Evolutionary conservation across 805 yeast genomes (phyloP), one percentile per base, ranked within the genome.

Genomic region (Pichia pseudocactophila): DNA sequence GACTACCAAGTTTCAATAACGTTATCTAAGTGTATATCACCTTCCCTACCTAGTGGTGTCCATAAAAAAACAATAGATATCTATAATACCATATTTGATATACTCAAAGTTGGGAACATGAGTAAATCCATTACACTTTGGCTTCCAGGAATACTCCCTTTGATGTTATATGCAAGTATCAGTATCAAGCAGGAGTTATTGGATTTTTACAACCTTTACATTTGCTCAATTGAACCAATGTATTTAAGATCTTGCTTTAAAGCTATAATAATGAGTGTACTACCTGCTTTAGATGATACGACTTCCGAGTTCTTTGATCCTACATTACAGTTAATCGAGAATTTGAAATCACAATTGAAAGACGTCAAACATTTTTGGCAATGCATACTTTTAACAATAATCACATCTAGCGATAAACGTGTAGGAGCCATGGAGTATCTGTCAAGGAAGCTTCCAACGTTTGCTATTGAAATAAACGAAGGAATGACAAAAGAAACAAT

Each of bases 241-340:
- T 60, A 69, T 0, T 60, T 89, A 43, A 69, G 77, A 42, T 62
- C 72, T 19, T 59, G 86, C 15, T 64, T 83, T 28, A 78, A 76
- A 44, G 88, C 97, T 0, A 54, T 90, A 7, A 61, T 90, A 5
- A 68, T 88, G 39, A 75, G 90, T 47, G 67, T 89, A 28, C 61
- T 90, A 3, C 88, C 96, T 0, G 96, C 96, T 0, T 73, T 92
- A 40, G 98, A 92, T 53, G 97, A 92, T 53, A 96, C 89, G 50
- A 76, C 89, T 33, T 78, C 89, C 17, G 98, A 92, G 53, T 80
- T 80, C 27, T 90, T 82, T 55, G 69, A 67, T 12, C 73, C 79
- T 2, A 72, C 80, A 1, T 49, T 87, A 41, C 64, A 64, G 0
- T 56, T 90, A 34, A 66, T 90, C 30, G 88, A 80, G 37, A 57